phyloP scores from a whole-genome alignment of 108 stramenopile genomes.

The Skeletonema tropicum region DNA sequence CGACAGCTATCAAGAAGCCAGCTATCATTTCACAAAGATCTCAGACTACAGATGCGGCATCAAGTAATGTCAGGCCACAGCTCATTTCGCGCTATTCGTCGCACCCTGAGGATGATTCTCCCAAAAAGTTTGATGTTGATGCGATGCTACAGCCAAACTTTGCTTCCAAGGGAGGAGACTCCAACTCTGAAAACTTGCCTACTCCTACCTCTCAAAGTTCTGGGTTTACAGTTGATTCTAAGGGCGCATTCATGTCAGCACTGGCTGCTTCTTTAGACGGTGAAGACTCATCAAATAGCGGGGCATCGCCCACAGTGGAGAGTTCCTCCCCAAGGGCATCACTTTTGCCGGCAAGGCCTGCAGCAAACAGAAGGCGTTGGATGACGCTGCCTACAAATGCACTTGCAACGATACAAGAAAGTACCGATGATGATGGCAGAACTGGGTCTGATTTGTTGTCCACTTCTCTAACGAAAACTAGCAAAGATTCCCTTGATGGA shows the following conservation, averaged over 20 bases:
- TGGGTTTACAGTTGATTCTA: conserved; percentile 61
- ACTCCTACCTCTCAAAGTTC: conserved; percentile 31
- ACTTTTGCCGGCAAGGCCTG: conserved; percentile 18
- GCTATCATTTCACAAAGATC: conserved; percentile 27
- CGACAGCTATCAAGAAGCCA: conserved; percentile 13
- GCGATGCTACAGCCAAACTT: conserved; percentile 37
- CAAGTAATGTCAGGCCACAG: not conserved
- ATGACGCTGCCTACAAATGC: conserved; percentile 70
- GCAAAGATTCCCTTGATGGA: conserved; percentile 48
- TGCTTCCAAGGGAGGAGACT: not conserved
- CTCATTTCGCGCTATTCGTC: conserved; percentile 47
- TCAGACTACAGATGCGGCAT: not conserved
- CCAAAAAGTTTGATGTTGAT: conserved; percentile 41
- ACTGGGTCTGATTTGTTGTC: conserved; percentile 5
- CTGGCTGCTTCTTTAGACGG: conserved; percentile 60
- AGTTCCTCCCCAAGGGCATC: conserved; percentile 18
- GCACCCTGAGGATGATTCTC: conserved; percentile 23
- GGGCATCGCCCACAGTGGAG: not conserved
- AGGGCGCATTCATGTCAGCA: conserved; percentile 72
- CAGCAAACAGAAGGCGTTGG: conserved; percentile 58
- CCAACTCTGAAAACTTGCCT: not conserved
- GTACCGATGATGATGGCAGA: conserved; percentile 49
- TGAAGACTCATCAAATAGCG: conserved; percentile 9
- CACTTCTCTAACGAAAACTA: not conserved
- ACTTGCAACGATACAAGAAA: conserved; percentile 84